phyloP scores from a whole-genome alignment of 148 eudicot species.

The Vaccinium macrocarpon region DNA sequence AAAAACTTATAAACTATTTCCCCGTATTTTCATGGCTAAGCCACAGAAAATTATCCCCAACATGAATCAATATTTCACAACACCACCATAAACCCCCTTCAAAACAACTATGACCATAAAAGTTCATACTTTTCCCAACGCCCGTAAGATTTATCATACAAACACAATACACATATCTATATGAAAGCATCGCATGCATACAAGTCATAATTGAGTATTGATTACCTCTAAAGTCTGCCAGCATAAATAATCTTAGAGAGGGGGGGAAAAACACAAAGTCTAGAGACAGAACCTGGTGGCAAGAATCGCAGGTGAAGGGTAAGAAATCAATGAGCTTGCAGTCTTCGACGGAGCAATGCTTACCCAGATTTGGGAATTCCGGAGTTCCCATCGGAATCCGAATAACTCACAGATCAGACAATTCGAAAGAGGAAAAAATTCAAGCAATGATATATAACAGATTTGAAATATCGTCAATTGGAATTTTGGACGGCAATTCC shows the following conservation, averaged over 20 bases:
- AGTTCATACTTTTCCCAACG: not conserved
- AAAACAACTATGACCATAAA: not conserved
- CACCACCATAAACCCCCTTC: not conserved
- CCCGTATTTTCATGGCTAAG: not conserved
- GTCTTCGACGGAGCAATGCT: constrained; percentile 71
- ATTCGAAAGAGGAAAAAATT: not conserved
- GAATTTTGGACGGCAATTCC: not conserved
- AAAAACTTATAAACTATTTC: not conserved
- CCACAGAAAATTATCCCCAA: not conserved
- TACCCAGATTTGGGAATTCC: constrained; percentile 76
- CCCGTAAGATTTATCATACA: not conserved
- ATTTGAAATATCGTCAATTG: not conserved
- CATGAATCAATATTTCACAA: not conserved
- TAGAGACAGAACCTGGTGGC: constrained; percentile 44
- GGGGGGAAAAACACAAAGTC: not conserved
- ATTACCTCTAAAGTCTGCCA: not conserved
- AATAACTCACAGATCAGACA: not conserved
- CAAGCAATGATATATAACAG: not conserved
- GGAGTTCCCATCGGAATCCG: constrained; percentile 76
- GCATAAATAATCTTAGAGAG: not conserved
- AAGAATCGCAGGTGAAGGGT: constrained; percentile 90
- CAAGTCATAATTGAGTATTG: not conserved
- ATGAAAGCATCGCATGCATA: not conserved
- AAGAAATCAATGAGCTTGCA: constrained; percentile 87
- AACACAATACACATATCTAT: not conserved